These are phyloP conservation scores for Phytophthora foliorum DNA, from an alignment of 352 stramenopile species.

Conservation along the genomic window DNA sequence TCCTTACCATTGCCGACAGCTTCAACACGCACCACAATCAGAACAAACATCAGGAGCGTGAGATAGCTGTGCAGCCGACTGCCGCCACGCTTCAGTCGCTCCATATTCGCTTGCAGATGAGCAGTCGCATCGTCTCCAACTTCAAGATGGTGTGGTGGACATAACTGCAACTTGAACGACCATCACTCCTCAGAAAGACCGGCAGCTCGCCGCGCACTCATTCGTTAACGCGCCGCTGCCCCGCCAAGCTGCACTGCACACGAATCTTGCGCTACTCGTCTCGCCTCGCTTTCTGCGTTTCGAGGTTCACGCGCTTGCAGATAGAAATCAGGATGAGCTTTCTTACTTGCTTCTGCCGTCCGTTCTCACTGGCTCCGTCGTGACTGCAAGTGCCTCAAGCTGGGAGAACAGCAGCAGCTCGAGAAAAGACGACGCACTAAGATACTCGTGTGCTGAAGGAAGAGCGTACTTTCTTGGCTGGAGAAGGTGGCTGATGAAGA, in stretches of 20 bases:
- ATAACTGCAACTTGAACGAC: slow-evolving; percentile 41
- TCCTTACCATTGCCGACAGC: slow-evolving; percentile 48
- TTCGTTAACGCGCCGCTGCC: not conserved
- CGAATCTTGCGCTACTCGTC: slow-evolving; percentile 1
- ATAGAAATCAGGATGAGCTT: slow-evolving; percentile 16
- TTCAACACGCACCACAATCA: slow-evolving; percentile 44
- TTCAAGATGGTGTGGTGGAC: slow-evolving; percentile 24
- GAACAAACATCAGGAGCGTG: not conserved
- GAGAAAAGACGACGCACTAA: slow-evolving; percentile 37
- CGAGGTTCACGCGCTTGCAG: slow-evolving; percentile 26
- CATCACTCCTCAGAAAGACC: slow-evolving; percentile 47
- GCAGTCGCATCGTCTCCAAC: slow-evolving; percentile 1
- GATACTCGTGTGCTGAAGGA: slow-evolving; percentile 13
- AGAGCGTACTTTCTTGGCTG: slow-evolving; percentile 37
- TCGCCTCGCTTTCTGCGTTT: not conserved
- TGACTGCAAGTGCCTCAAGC: slow-evolving; percentile 23
- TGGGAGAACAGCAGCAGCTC: slow-evolving; percentile 26
- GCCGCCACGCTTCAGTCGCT: not conserved
- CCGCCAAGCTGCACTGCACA: slow-evolving; percentile 3
- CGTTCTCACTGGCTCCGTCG: slow-evolving; percentile 35
- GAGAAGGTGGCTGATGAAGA: slow-evolving; percentile 35
- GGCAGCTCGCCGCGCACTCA: not conserved
- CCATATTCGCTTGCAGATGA: slow-evolving; percentile 4
- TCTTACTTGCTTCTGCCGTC: slow-evolving; percentile 4
- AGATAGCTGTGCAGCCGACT: not conserved